phyloP scores from a whole-genome alignment of 805 yeast species.

The Candida sakaeoensis region DNA sequence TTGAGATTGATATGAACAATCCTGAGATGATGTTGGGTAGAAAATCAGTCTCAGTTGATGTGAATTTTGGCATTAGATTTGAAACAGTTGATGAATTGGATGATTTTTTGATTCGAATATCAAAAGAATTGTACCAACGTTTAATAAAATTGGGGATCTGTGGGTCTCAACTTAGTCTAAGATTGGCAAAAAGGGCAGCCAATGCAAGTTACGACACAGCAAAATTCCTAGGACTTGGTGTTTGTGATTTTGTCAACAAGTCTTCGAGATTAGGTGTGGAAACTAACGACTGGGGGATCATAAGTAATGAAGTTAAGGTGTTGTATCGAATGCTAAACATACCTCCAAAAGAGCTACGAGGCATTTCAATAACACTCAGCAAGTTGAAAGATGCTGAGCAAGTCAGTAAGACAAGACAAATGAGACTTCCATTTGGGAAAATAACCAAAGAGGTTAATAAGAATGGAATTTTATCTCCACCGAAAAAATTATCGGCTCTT shows the following conservation, averaged over 20 bases:
- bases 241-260: constrained; percentile 61
- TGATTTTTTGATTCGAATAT: constrained; percentile 52
- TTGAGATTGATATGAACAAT: constrained; percentile 49
- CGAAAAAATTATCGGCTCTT: background rate
- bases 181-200: constrained; percentile 58
- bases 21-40: constrained; percentile 45
- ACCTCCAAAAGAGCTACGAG: constrained; percentile 69
- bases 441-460: constrained; percentile 8
- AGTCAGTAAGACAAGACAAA: constrained; percentile 20
- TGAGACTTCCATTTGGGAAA: constrained; percentile 18
- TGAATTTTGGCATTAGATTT: constrained; percentile 87
- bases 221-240: constrained; percentile 83
- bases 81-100: constrained; percentile 59
- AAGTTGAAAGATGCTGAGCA: constrained; percentile 45
- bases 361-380: constrained; percentile 68
- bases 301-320: constrained; percentile 56
- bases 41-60: constrained; percentile 81
- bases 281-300: constrained; percentile 56
- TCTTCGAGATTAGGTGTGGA: constrained; percentile 57
- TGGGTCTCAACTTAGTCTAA: constrained; percentile 61
- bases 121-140: constrained; percentile 57
- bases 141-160: constrained; percentile 42
- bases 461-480: background rate
- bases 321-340: constrained; percentile 54
- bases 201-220: constrained; percentile 73